These are phyloP conservation scores for Penicillium pancosmium DNA, from an alignment of 495 filamentous ascomycete species.

Conservation along the genomic window DNA sequence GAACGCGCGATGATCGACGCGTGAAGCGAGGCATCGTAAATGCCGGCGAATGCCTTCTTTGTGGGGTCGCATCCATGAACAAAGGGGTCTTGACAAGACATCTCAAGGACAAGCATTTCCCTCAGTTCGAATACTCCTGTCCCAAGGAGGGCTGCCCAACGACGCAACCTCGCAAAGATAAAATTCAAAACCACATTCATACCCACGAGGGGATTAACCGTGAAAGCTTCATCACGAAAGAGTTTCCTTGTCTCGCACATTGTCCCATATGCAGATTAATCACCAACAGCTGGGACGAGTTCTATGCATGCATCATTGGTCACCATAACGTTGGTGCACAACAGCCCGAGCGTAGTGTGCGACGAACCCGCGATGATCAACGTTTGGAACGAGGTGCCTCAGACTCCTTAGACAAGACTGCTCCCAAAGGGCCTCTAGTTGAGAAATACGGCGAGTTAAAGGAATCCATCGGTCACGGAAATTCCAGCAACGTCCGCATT, in stretches of 20 bases:
- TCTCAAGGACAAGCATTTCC: slow-evolving; percentile 3
- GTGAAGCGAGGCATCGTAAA: too few species aligned
- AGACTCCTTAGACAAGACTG: too few species aligned
- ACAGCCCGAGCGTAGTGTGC: background rate
- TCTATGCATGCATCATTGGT: background rate
- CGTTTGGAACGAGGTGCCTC: too few species aligned
- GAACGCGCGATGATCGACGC: too few species aligned
- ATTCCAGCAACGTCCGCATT: too few species aligned
- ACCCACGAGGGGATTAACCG: background rate
- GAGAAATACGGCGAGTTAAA: too few species aligned
- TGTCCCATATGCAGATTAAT: background rate
- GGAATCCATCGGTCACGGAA: too few species aligned
- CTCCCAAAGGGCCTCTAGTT: too few species aligned
- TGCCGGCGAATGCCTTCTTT: background rate
- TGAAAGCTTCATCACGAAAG: background rate
- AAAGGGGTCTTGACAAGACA: slow-evolving; percentile 6
- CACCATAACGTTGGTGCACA: background rate
- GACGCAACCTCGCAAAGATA: slow-evolving; percentile 6
- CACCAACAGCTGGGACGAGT: background rate
- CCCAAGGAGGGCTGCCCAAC: background rate
- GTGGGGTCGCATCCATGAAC: background rate
- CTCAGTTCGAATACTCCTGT: background rate
- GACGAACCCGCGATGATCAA: too few species aligned
- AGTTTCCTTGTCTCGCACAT: background rate
- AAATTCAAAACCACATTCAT: background rate